These are phyloP conservation scores for Ophioceras dolichostomum DNA, from an alignment of 2,329 filamentous ascomycete species.

Conservation along the genomic window DNA sequence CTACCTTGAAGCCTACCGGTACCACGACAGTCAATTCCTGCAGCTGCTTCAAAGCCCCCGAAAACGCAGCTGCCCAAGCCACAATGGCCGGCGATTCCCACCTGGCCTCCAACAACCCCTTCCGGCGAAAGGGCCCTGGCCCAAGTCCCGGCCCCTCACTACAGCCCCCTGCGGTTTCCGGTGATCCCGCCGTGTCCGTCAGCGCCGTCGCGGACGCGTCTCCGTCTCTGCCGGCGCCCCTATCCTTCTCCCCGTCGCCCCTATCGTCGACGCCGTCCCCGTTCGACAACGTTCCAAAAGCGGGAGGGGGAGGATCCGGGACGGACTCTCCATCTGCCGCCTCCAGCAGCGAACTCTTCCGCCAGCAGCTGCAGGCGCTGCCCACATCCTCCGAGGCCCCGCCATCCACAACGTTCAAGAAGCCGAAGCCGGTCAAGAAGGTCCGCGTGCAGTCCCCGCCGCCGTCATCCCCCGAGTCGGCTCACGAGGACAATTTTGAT, in stretches of 20 bases:
- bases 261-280: slow-evolving; percentile 2
- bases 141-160: no score
- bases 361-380: slow-evolving; percentile 15
- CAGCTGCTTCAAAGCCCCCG: slow-evolving; percentile 1
- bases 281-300: slow-evolving; percentile 2
- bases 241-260: not conserved
- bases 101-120: slow-evolving; percentile 37
- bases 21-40: slow-evolving; percentile 1
- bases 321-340: no score
- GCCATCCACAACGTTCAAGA: slow-evolving; percentile 22
- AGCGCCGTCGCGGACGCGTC: not conserved
- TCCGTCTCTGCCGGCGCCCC: no score
- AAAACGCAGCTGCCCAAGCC: not conserved
- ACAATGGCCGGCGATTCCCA: slow-evolving; percentile 21
- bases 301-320: no score
- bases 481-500: slow-evolving; percentile 17
- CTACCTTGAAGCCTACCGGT: not conserved
- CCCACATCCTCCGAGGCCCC: slow-evolving; percentile 18
- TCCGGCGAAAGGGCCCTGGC: slow-evolving; percentile 28
- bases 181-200: slow-evolving; percentile 7
- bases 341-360: slow-evolving; percentile 15
- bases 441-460: slow-evolving; percentile 56
- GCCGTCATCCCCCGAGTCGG: slow-evolving; percentile 44
- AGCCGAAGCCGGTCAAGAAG: slow-evolving; percentile 48
- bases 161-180: slow-evolving; percentile 8